These are phyloP conservation scores for Neurospora intermedia DNA, from an alignment of 495 filamentous ascomycete species.

Conservation along the genomic window DNA sequence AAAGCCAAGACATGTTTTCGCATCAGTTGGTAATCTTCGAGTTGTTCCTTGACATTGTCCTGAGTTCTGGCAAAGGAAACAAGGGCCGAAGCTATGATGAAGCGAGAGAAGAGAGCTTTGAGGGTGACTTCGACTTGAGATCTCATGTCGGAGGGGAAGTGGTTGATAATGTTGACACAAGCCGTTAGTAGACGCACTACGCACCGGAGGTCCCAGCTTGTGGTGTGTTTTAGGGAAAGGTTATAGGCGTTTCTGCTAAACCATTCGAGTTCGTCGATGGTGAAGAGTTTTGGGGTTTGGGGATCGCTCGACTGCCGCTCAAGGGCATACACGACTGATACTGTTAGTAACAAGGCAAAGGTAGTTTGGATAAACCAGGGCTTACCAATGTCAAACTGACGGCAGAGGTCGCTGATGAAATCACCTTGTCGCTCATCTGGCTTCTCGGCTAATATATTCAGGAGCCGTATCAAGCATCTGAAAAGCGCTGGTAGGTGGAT, in stretches of 20 bases:
- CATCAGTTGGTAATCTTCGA: conserved; percentile 49
- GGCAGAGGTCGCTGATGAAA: not conserved
- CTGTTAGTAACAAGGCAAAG: conserved; percentile 8
- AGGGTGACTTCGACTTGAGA: conserved; percentile 40
- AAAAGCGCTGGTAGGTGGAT: conserved; percentile 59
- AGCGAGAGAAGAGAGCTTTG: conserved; percentile 56
- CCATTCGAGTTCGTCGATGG: conserved; percentile 61
- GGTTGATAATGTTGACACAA: conserved; percentile 51
- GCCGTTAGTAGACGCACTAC: conserved; percentile 46
- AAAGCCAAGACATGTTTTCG: conserved; percentile 49
- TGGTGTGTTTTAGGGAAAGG: conserved; percentile 50
- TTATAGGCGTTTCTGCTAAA: conserved; percentile 74
- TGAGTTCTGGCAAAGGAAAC: conserved; percentile 53
- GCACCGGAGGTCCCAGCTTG: conserved; percentile 39
- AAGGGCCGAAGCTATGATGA: conserved; percentile 50
- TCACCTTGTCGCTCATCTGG: conserved; percentile 13
- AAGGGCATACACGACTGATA: conserved; percentile 33
- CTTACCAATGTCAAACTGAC: not conserved
- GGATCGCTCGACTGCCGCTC: conserved; percentile 26
- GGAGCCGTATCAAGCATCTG: conserved; percentile 50
- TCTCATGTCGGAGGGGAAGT: conserved; percentile 43
- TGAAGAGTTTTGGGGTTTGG: conserved; percentile 36
- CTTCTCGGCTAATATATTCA: conserved; percentile 42
- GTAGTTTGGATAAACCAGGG: not conserved
- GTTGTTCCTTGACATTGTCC: conserved; percentile 46